Base-by-base conservation (phyloP, 306 rosid genomes). In the Geum urbanum region DNA sequence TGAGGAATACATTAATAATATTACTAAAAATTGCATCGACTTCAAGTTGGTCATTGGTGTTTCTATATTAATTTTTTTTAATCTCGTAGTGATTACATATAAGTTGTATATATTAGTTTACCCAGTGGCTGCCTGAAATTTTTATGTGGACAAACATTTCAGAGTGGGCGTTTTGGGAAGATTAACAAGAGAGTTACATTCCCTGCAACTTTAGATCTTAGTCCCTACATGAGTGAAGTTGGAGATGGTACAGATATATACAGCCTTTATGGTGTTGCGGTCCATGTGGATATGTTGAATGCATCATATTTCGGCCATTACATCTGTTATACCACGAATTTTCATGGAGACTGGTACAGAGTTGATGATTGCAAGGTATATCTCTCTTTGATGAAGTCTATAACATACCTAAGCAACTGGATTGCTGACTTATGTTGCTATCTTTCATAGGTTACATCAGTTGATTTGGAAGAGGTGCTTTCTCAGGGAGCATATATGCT, bases 401-500 rank as follows among this genome's bases (percentile, higher is more conserved):
- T 39, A 4, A 3, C 56, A 3, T 57, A 47, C 39, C 24, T 37
- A 6, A 79, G 73, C 62, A 45, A 60, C 69, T 54, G 24, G 72
- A 49, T 46, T 58, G 56, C 74, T 56, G 76, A 73, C 79, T 69
- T 62, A 70, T 71, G 59, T 63, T 70, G 57, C 37, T 24, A 67
- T 66, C 56, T 59, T 67, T 50, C 20, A 77, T 84, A 95, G 99
- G 97, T 95, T 73, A n/a, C 11, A 1, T 67, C 53, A 20, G 97
- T 87, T 77, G 90, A 89, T 60, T 69, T 95, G 88, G 95, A 89
- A 22, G 99, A 95, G 78, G 97, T 95, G 63, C 95, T 95, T 83
- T 91, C 97, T 77, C 90, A 95, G 80, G 97, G 87, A 60, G 97
- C 95, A 20, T 95, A 95, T 78, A 95, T 95, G 99, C 96, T 95